Conservation (phyloP, 176 grass and related monocot species). For the Carex pumila region DNA sequence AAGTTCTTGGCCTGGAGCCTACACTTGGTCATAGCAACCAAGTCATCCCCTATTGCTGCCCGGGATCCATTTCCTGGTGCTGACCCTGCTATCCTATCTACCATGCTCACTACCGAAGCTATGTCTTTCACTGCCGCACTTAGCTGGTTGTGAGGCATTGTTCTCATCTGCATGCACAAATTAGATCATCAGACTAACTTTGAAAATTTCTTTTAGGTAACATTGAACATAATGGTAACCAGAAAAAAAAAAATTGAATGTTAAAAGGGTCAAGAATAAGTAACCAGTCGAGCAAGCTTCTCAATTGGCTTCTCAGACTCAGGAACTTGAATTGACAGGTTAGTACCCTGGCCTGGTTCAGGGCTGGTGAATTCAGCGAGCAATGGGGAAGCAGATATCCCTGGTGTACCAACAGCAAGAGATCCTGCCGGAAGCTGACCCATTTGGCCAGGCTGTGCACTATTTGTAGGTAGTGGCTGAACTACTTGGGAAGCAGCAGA, state of each 20-base stretch:
- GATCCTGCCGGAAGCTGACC: slow-evolving; percentile 38
- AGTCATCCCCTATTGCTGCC: slow-evolving; percentile 87
- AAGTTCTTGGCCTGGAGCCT: slow-evolving; percentile 93
- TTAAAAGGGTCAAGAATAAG: slow-evolving; percentile 18
- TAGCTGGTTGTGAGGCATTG: slow-evolving; percentile 23
- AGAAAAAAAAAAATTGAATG: slow-evolving; percentile 11
- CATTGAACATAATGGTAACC: neutral
- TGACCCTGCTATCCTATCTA: slow-evolving; percentile 87
- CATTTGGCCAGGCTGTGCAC: slow-evolving; percentile 11
- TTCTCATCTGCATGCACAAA: slow-evolving; percentile 37
- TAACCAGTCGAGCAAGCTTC: slow-evolving; percentile 73
- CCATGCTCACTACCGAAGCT: slow-evolving; percentile 79
- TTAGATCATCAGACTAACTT: neutral
- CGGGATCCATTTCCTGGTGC: slow-evolving; percentile 95
- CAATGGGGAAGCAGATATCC: slow-evolving; percentile 88
- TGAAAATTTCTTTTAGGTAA: neutral
- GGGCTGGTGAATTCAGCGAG: slow-evolving; percentile 72
- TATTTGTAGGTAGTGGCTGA: slow-evolving; percentile 41
- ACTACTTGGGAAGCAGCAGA: slow-evolving; percentile 38
- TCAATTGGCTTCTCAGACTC: slow-evolving; percentile 78
- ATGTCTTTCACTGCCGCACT: slow-evolving; percentile 71
- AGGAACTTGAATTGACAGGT: slow-evolving; percentile 45
- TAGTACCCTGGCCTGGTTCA: slow-evolving; percentile 58
- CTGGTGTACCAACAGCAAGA: slow-evolving; percentile 81
- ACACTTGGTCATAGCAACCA: slow-evolving; percentile 98